These are phyloP conservation scores for Leptodontidium sp. DNA, from an alignment of 2,329 filamentous ascomycete genomes.

Conservation along the genomic window DNA sequence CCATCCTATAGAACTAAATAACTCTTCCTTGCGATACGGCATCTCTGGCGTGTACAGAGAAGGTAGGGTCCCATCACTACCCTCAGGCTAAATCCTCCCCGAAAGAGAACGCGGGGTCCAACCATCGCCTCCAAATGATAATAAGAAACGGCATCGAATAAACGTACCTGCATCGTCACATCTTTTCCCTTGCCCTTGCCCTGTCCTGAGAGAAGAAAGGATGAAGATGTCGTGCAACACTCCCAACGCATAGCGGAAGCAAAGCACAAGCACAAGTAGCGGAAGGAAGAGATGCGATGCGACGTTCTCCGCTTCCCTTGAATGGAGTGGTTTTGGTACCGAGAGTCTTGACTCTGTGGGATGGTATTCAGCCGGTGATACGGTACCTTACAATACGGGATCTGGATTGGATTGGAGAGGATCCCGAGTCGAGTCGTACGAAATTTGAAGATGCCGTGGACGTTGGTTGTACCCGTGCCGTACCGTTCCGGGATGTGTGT, in stretches of 20 bases:
- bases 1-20: not conserved
- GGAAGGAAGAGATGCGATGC: not conserved
- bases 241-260: too few relatives aligned
- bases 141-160: not conserved
- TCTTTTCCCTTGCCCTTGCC: not conserved
- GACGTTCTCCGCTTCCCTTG: slow-evolving; percentile 5
- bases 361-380: not conserved
- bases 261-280: too few relatives aligned
- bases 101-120: slow-evolving; percentile 2
- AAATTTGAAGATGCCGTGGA: too few relatives aligned
- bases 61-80: not conserved
- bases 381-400: not conserved
- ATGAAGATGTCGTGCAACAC: not conserved
- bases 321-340: not conserved
- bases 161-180: not conserved
- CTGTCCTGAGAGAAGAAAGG: not conserved
- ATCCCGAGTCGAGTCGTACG: slow-evolving; percentile 11
- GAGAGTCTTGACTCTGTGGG: not conserved
- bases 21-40: not conserved
- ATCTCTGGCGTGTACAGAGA: too few relatives aligned
- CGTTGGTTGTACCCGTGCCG: not conserved
- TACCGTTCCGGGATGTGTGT: not conserved
- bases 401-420: too few relatives aligned
- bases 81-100: not conserved
- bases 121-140: not conserved